Conservation (phyloP, 2,329 filamentous ascomycete species). For the Mycogone perniciosa region DNA sequence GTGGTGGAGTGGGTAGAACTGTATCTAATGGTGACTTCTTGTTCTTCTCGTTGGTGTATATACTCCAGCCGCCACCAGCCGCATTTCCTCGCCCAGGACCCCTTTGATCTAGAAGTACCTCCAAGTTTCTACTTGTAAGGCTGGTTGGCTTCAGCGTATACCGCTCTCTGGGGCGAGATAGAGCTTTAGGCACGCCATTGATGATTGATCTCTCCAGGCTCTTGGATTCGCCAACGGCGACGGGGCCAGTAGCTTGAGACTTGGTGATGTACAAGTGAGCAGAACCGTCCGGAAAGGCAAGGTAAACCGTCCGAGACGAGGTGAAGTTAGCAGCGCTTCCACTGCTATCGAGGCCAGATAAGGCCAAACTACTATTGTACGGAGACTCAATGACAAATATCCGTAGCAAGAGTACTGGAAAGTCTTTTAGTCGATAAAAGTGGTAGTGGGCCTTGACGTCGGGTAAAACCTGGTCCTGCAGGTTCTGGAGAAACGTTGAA, state of each 20-base stretch:
- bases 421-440: slow-evolving; percentile 61
- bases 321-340: slow-evolving; percentile 46
- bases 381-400: slow-evolving; percentile 76
- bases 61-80: slow-evolving; percentile 71
- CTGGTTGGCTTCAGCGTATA: slow-evolving; percentile 63
- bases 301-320: slow-evolving; percentile 64
- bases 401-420: slow-evolving; percentile 68
- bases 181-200: slow-evolving; percentile 73
- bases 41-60: slow-evolving; percentile 61
- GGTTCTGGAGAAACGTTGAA: slow-evolving; percentile 68
- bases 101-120: slow-evolving; percentile 60
- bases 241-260: slow-evolving; percentile 37
- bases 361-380: slow-evolving; percentile 58
- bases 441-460: slow-evolving; percentile 81
- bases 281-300: slow-evolving; percentile 76
- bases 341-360: slow-evolving; percentile 28
- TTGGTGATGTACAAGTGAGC: slow-evolving; percentile 66
- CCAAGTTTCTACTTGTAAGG: slow-evolving; percentile 64
- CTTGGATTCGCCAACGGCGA: slow-evolving; percentile 46
- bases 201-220: slow-evolving; percentile 66
- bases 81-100: slow-evolving; percentile 65
- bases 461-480: slow-evolving; percentile 68
- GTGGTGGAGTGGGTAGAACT: slow-evolving; percentile 40
- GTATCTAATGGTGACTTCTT: slow-evolving; percentile 51
- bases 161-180: slow-evolving; percentile 67